Percentiles rank a stretch among this genome's conserved stretches.
Evolutionary conservation across 345 rosid genomes (phyloP).

Genomic region (Salix purpurea): DNA sequence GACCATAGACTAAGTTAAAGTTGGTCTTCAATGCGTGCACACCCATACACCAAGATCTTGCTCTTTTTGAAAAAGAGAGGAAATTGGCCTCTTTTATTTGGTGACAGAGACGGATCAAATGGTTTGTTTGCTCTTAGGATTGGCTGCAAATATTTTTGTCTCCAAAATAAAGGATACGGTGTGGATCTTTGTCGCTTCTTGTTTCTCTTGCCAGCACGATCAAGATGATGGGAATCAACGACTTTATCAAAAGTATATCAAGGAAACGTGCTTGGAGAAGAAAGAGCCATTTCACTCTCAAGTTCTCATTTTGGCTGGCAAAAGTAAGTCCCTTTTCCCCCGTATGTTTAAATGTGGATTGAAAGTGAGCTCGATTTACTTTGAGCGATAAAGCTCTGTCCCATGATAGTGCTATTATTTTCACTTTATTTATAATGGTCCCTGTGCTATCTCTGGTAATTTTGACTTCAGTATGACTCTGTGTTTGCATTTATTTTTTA

Average conservation of each 20-base stretch:
- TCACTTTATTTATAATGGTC: neutral
- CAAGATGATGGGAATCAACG: conserved; percentile 4
- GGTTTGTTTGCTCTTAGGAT: neutral
- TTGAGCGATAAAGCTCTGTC: neutral
- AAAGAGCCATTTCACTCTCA: neutral
- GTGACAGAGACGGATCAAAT: neutral
- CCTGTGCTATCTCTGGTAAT: neutral
- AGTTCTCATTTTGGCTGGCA: neutral
- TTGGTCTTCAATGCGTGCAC: neutral
- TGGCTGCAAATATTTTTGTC: neutral
- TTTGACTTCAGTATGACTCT: neutral
- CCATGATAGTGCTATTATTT: neutral
- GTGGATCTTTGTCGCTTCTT: neutral
- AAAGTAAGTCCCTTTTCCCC: neutral
- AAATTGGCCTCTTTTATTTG: neutral
- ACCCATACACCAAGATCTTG: neutral
- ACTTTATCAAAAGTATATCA: conserved; percentile 8
- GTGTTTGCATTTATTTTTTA: neutral
- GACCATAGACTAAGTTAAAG: neutral
- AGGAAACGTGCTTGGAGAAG: neutral
- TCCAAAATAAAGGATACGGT: neutral
- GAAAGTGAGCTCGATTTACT: conserved; percentile 6
- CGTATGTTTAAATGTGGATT: neutral
- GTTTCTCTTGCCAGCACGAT: neutral
- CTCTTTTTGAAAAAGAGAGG: neutral